Evolutionary conservation across 306 rosid species (phyloP), one percentile per base, ranked within the genome.

Genomic region (Vigna trinervia): DNA sequence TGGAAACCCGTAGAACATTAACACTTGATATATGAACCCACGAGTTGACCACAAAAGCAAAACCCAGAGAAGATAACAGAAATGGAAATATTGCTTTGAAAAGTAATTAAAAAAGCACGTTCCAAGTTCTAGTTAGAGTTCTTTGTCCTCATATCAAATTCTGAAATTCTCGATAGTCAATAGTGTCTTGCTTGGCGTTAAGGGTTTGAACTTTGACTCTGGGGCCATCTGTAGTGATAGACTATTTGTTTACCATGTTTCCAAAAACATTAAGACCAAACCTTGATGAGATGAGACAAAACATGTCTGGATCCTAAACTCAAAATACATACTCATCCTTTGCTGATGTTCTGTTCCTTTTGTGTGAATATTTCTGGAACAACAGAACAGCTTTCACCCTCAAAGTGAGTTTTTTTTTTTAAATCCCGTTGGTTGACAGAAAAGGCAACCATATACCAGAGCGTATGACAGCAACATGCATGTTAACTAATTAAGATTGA

Each of bases 201-300:
- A 71, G 64, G 62, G 41, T 39, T 54, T 56, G 41, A 53, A 73
- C 67, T 56, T 73, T 39, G 53, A 73, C 11, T 56, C 6, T 39
- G 54, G 53, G 53, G 15, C n/a, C 66, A 36, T 56, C 9, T 48
- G 8, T 69, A 50, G 43, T 26, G 32, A 41, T 45, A 23, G 12
- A 67, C 38, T 22, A 45, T 12, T 64, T 64, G 28, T 41, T 36
- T 43, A 43, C 8, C 71, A 66, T 20, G 71, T 43, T 66, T 4
- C 54, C 32, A 28, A 43, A 32, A 65, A 43, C 51, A 41, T 9
- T 12, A 5, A 65, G 22, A 19, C 14, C n/a, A 14, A 22, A 22
- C 47, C 17, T 28, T 3, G 5, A 45, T 59, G 41, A 30, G 41
- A 59, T 59, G 20, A 12, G 41, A 59, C 20, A 30, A 59, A 30